A percentile compares a stretch with the other conserved stretches of the same genome.
These are phyloP conservation scores for Moesziomyces antarcticus DNA, from an alignment of 1,284 basidiomycete species.

Conservation along the genomic window DNA sequence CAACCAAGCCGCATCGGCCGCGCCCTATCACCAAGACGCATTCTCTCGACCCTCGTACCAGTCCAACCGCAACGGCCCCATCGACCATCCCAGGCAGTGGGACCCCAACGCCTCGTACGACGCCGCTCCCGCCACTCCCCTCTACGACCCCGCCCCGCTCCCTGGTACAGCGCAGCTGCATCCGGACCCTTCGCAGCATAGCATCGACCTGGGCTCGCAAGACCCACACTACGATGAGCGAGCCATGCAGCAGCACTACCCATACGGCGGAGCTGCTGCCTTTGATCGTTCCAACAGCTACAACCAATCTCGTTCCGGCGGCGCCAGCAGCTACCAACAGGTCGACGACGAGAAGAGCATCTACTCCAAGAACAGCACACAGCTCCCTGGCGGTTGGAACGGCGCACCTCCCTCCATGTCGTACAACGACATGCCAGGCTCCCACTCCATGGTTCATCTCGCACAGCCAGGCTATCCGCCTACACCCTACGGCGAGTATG, in stretches of 20 bases:
- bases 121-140: conserved; percentile 16
- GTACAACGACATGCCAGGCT: conserved; percentile 22
- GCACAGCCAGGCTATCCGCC: conserved; percentile 36
- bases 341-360: conserved; percentile 46
- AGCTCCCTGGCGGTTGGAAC: conserved; percentile 22
- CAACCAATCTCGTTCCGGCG: conserved; percentile 11
- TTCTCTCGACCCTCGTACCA: conserved; percentile 16
- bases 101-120: conserved; percentile 43
- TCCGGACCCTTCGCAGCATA: conserved; percentile 21
- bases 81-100: conserved; percentile 30
- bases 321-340: conserved; percentile 11
- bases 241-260: conserved; percentile 26
- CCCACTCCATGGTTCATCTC: conserved; percentile 36
- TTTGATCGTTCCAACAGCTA: conserved; percentile 39
- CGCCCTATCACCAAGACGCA: conserved; percentile 17
- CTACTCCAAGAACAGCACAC: conserved; percentile 39
- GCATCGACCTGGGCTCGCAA: conserved; percentile 33
- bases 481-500: conserved; percentile 23
- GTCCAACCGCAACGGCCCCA: conserved; percentile 6
- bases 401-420: conserved; percentile 6
- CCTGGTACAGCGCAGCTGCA: conserved; percentile 16
- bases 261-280: conserved; percentile 27
- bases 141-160: conserved; percentile 31
- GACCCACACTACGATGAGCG: conserved; percentile 17
- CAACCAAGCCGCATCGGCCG: neutral